A percentile compares a stretch with the other conserved stretches of the same genome.
Conservation (phyloP, 2,329 filamentous ascomycete genomes). For the Apiospora hydei region DNA sequence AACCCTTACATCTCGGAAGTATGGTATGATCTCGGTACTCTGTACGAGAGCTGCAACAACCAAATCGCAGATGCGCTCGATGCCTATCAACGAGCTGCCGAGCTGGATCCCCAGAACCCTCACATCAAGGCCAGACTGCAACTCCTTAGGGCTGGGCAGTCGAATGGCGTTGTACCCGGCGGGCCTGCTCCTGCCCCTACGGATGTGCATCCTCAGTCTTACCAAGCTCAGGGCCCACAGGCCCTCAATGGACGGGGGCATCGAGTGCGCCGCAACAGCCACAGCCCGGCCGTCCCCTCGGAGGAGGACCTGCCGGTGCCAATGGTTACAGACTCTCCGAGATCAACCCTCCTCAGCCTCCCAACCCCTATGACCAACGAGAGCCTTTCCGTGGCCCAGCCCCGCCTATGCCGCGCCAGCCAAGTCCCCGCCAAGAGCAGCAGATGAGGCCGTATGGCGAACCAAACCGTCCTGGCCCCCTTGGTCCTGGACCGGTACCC, state of each 20-base stretch:
- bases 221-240: slow-evolving; percentile 84
- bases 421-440: slow-evolving; percentile 78
- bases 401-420: slow-evolving; percentile 73
- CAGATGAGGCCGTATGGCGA: slow-evolving; percentile 76
- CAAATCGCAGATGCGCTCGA: slow-evolving; percentile 96
- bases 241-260: slow-evolving; percentile 82
- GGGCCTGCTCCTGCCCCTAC: slow-evolving; percentile 83
- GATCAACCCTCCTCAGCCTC: slow-evolving; percentile 78
- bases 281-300: slow-evolving; percentile 62
- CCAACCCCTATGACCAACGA: slow-evolving; percentile 83
- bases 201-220: slow-evolving; percentile 94
- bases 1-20: slow-evolving; percentile 99
- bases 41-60: slow-evolving; percentile 99
- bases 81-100: slow-evolving; percentile 92
- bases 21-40: slow-evolving; percentile 96
- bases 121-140: slow-evolving; percentile 96
- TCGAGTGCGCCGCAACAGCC: slow-evolving; percentile 66
- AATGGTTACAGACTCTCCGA: slow-evolving; percentile 72
- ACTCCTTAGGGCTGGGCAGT: slow-evolving; percentile 82
- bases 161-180: slow-evolving; percentile 74
- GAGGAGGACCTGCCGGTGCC: slow-evolving; percentile 60
- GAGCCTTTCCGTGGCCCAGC: slow-evolving; percentile 74
- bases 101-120: slow-evolving; percentile 90
- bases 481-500: slow-evolving; percentile 10
- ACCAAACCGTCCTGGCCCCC: slow-evolving; percentile 60